phyloP scores from a whole-genome alignment of 176 grass and related monocot genomes.

The Bromus sterilis region DNA sequence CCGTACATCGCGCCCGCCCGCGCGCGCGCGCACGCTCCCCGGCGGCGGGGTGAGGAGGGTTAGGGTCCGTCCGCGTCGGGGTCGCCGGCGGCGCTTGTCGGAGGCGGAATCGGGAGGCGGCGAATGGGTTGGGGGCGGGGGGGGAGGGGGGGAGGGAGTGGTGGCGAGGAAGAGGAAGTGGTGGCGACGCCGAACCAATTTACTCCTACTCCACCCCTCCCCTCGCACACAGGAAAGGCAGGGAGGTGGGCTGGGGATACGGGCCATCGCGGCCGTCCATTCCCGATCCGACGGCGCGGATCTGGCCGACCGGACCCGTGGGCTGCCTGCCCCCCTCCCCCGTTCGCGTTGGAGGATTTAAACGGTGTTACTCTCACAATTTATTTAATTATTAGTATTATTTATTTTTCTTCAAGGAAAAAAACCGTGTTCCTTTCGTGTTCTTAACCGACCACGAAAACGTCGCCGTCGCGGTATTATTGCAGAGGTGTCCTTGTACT shows the following conservation, averaged over 20 bases:
- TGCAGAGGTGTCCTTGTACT: not conserved
- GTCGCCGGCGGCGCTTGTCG: not conserved
- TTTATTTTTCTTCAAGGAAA: not conserved
- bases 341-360: not conserved
- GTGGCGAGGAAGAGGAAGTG: slow-evolving; percentile 13
- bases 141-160: not conserved
- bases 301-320: not conserved
- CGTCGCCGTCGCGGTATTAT: not conserved
- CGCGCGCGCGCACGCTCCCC: not conserved
- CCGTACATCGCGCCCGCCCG: slow-evolving; percentile 39
- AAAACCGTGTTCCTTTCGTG: not conserved
- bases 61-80: too few relatives aligned
- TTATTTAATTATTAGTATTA: not conserved
- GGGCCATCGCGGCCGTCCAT: not conserved
- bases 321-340: not conserved
- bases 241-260: not conserved
- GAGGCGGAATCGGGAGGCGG: slow-evolving; percentile 16
- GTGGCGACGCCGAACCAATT: not conserved
- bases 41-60: not conserved
- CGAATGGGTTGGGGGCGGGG: not conserved
- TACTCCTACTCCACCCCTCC: not conserved
- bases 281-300: not conserved
- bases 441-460: not conserved
- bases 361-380: not conserved
- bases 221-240: not conserved